These are phyloP conservation scores for Fraxinus greggii DNA, from an alignment of 305 asterid species.

Conservation along the genomic window DNA sequence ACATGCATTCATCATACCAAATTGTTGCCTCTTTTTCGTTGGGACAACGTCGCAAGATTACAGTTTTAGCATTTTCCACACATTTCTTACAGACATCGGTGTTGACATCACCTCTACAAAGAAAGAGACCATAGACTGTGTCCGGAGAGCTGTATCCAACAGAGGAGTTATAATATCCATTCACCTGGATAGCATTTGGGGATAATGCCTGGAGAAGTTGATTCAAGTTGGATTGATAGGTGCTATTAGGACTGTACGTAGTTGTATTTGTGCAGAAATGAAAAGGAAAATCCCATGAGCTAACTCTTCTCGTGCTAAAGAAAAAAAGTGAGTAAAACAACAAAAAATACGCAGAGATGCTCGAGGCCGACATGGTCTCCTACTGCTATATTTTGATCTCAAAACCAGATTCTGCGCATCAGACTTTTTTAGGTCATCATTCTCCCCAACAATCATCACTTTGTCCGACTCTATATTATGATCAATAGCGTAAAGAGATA, in stretches of 20 bases:
- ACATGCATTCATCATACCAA: not conserved
- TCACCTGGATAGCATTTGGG: not conserved
- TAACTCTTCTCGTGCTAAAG: not conserved
- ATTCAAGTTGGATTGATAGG: not conserved
- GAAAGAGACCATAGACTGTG: not conserved
- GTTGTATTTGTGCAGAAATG: not conserved
- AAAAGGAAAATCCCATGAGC: not conserved
- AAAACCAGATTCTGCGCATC: not conserved
- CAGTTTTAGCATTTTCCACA: not conserved
- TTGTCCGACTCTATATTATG: not conserved
- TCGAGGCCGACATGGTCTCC: not conserved
- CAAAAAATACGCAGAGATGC: not conserved
- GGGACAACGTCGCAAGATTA: not conserved
- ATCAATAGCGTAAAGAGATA: not conserved
- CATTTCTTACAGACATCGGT: not conserved
- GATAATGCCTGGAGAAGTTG: not conserved
- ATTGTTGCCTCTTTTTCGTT: not conserved
- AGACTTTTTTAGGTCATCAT: too few relatives aligned
- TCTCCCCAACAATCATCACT: not conserved
- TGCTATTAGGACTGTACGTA: not conserved
- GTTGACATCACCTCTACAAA: constrained; percentile 10
- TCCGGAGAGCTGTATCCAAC: not conserved
- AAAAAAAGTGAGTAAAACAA: not conserved
- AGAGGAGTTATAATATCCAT: not conserved
- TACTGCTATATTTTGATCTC: not conserved